Evolutionary conservation across 176 grass and related monocot genomes (phyloP), one percentile per base, ranked within the genome.

Genomic region (Thinopyrum elongatum): DNA sequence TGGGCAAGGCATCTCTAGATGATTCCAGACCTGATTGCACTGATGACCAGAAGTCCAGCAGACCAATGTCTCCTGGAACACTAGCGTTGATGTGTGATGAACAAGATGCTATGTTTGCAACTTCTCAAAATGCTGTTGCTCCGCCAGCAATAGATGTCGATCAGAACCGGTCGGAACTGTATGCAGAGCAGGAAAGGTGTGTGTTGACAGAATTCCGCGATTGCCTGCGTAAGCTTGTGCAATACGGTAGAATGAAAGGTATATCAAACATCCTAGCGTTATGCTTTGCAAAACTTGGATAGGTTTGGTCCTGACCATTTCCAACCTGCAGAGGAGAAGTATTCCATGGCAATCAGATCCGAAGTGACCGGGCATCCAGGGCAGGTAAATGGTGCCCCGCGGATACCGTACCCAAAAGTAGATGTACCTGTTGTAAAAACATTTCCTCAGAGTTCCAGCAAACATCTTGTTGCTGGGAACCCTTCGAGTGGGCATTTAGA

Each of bases 31-130:
- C 83, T 67, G 89, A 93, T 68, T 41, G 34, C 21, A 47, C 27
- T 33, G 92, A 94, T 86, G 90, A 77, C 30, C 91, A 96, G 34
- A 95, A 94, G 42, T 86, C 68, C 28, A 77, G 78, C 79, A 88
- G 92, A 85, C 90, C 94, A 80, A 93, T 96, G 92, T 99, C 97
- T 85, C 97, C 97, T 80, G 88, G 85, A 77, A 99, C 97, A 61
- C 67, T 99, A 82, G 92, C 92, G 42, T 76, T 99, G 58, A 90
- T 96, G 94, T 99, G 97, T 80, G 89, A 99, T 41, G 97, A 99
- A 82, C 80, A 88, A 84, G 92, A 96, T 69, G 79, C 90, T 38
- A 80, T 94, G 72, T 94, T 96, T 82, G 89, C 77, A 9, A 77
- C 81, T 27, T 83, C 90, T 33, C 86, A 87, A 85, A 86, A 70